Conservation (phyloP, 768 basidiomycete species). For the Lentinula edodes region DNA sequence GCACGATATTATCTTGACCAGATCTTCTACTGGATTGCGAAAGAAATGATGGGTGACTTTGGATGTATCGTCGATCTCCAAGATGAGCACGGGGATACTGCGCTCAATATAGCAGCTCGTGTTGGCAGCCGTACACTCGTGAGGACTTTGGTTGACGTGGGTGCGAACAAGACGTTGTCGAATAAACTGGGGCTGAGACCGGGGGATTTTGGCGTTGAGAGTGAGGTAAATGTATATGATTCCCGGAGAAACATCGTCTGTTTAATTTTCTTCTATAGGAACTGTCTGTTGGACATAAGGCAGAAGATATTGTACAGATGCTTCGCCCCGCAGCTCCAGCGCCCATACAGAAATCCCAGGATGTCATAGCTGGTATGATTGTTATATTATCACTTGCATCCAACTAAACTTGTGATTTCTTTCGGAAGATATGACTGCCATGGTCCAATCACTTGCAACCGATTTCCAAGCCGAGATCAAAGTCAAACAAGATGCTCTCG, state of each 20-base stretch:
- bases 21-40: slow-evolving; percentile 81
- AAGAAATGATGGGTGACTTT: slow-evolving; percentile 72
- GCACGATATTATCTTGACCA: slow-evolving; percentile 92
- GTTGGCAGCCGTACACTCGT: slow-evolving; percentile 89
- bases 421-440: slow-evolving; percentile 68
- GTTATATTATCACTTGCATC: neutral
- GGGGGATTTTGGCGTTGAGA: slow-evolving; percentile 92
- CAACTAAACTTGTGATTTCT: slow-evolving; percentile 2
- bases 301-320: slow-evolving; percentile 76
- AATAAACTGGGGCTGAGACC: slow-evolving; percentile 94
- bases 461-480: slow-evolving; percentile 85
- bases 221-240: slow-evolving; percentile 53
- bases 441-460: slow-evolving; percentile 72
- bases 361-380: slow-evolving; percentile 68
- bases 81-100: slow-evolving; percentile 95
- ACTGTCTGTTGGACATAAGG: slow-evolving; percentile 59
- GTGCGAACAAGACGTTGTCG: slow-evolving; percentile 80
- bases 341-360: slow-evolving; percentile 84
- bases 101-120: slow-evolving; percentile 90
- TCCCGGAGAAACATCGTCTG: neutral
- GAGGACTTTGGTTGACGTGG: slow-evolving; percentile 81
- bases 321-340: slow-evolving; percentile 67
- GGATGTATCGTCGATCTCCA: slow-evolving; percentile 81
- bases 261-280: slow-evolving; percentile 37
- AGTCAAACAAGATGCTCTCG: slow-evolving; percentile 81